Evolutionary conservation across 2,329 filamentous ascomycete genomes (phyloP).

Genomic region (Cyclaneusma minus): DNA sequence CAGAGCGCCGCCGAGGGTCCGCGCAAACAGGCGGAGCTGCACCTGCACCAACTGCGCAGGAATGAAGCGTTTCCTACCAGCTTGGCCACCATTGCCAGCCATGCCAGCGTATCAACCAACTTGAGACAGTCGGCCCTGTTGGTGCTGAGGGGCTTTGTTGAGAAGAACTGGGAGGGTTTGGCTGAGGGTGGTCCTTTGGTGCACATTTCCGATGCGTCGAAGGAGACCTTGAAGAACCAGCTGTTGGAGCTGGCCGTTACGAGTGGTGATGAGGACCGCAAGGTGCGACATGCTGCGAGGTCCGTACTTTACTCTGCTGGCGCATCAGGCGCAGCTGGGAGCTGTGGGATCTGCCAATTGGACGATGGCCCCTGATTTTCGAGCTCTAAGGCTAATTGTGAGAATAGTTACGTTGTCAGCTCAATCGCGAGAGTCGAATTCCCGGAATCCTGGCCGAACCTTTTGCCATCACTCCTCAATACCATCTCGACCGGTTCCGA

Average conservation of each 20-base stretch:
- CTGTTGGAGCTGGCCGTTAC: conserved; percentile 67
- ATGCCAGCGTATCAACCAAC: conserved; percentile 55
- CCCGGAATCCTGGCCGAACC: conserved; percentile 83
- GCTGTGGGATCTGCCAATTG: no score
- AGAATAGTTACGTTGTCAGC: conserved; percentile 55
- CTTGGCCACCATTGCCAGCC: conserved; percentile 66
- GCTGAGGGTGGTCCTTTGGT: conserved; percentile 48
- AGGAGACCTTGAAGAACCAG: conserved; percentile 54
- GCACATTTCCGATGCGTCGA: conserved; percentile 57
- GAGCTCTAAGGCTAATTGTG: conserved; percentile 4
- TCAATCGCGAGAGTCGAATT: conserved; percentile 92
- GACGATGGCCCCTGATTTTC: no score
- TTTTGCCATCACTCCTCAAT: conserved; percentile 66
- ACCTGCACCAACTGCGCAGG: conserved; percentile 55
- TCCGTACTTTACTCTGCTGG: conserved; percentile 25
- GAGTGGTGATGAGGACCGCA: conserved; percentile 57
- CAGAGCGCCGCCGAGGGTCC: conserved; percentile 62
- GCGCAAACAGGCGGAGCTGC: conserved; percentile 74
- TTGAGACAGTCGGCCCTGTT: conserved; percentile 75
- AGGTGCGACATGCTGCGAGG: conserved; percentile 79
- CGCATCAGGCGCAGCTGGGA: neutral
- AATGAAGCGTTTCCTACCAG: conserved; percentile 61
- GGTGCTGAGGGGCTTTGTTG: conserved; percentile 67
- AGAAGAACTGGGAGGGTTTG: conserved; percentile 67
- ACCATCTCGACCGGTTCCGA: conserved; percentile 65